Evolutionary conservation across 306 rosid genomes (phyloP), one percentile per base, ranked within the genome.

Genomic region (Inga leiocalycina): DNA sequence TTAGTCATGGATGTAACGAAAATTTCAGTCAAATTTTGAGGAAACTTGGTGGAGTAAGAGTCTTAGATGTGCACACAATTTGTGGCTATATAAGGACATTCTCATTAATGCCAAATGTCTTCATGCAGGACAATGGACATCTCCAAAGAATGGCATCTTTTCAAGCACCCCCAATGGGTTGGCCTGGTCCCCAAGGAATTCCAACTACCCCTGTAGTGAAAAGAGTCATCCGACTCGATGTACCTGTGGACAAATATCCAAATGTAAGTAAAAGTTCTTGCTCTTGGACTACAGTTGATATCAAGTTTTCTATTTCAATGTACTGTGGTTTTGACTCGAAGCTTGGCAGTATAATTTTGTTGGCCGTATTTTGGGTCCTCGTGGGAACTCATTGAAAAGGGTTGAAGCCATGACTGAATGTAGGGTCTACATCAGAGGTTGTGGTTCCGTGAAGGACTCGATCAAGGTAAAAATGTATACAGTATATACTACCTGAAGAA

Each of bases 331-430:
- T 82, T 83, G 62, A 79, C 84, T 84, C 79, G 83, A 81, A 79
- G 80, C 87, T 83, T 82, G 81, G 88, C 92, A 94, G 98, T 94
- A 89, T 85, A 94, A 94, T 90, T 94, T 94, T 86, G 98, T 94
- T 74, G 98, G 98, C 79, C 96, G 97, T 79, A 93, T 94, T 88
- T 80, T 94, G 84, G 97, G 98, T 56, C 98, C 98, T 15, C 97
- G 97, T 12, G 98, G 98, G 24, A 94, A 94, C 85, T 94, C 98
- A 43, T 81, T 94, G 86, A 94, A 94, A 90, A 91, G 98, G 84
- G 97, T 94, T 79, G 98, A 94, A 89, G 97, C 97, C 80, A 80
- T 93, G 88, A 93, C 98, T 19, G 97, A 90, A 77, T 94, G 98
- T 75, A 89, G 97, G 91, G 97, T 94, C 82, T 94, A 90, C 87